Evolutionary conservation across 495 filamentous ascomycete genomes (phyloP), one percentile per base, ranked within the genome.

Genomic region (Lasiosphaeriaceae sp.): DNA sequence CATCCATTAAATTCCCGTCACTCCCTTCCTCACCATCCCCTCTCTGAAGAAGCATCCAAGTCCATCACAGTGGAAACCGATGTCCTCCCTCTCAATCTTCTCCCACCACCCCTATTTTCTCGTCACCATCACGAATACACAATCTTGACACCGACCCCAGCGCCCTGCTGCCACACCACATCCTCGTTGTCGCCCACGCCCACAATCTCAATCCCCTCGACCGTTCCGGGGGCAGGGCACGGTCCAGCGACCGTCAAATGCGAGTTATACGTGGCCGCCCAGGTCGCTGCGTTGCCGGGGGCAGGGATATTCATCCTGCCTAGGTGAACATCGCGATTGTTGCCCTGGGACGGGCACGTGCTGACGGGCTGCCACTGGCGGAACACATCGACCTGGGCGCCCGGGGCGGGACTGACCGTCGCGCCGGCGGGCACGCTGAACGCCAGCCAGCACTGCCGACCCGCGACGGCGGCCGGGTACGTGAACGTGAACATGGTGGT

Each of bases 131-230:
- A 50, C 5, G 47, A 37, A 44, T 56, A 60, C 29, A 55, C 9
- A 39, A 60, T 49, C 58, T 49, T 56, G 37, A 53, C 43, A 37
- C 58, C 58, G 11, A 29, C 21, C 29, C 53, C 58, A 37, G 22
- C 24, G 2, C 49, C 53, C 41, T 56, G 58, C 47, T 26, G 46
- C 26, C 62, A 58, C 31, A 22, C 14, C 14, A 56, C 41, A 20
- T 50, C 34, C 41, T 31, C 47, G 16, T 17, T 29, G 52, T 55
- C 57, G 19, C 54, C 57, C 9, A 59, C 61, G 16, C 41, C 50
- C 19, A 57, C 61, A 29, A 64, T n/a, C 57, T 64, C 61, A 43
- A 64, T 21, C 43, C 47, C 54, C 45, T 47, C 44, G 5, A 57
- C 54, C 23, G 49, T 55, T 2, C 57, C 57, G 4, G 53, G 49